A percentile compares a stretch with the other conserved stretches of the same genome.
Conservation (phyloP, 169 alveolate species). For the Babesia gibsoni region DNA sequence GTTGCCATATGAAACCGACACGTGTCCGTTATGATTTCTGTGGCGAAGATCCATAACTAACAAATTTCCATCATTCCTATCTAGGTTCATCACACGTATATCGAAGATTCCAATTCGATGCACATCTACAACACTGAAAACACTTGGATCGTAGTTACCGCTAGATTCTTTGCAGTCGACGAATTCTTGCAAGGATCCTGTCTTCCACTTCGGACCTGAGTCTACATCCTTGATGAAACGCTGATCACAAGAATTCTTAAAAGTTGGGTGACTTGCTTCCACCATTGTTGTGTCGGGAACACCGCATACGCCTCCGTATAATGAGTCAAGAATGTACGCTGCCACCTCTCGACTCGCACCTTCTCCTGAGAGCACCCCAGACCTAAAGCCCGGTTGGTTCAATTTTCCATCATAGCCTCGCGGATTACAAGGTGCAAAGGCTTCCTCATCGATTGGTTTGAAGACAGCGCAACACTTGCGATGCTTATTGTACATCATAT, state of each 20-base stretch:
- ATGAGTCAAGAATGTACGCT: constrained; percentile 92
- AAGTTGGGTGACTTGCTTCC: constrained; percentile 92
- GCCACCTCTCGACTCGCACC: constrained; percentile 98
- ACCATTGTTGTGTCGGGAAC: constrained; percentile 97
- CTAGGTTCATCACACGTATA: constrained; percentile 94
- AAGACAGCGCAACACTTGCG: constrained; percentile 91
- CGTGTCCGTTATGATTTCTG: constrained; percentile 50
- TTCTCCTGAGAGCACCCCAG: constrained; percentile 96
- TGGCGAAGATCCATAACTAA: constrained; percentile 81
- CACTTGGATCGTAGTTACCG: constrained; percentile 90
- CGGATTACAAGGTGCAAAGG: constrained; percentile 97
- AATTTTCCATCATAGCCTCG: constrained; percentile 93
- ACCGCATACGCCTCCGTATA: constrained; percentile 82
- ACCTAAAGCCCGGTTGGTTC: constrained; percentile 91
- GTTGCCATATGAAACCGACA: constrained; percentile 5
- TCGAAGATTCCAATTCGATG: constrained; percentile 95
- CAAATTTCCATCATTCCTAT: constrained; percentile 97
- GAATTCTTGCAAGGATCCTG: constrained; percentile 87
- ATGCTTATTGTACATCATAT: constrained; percentile 84
- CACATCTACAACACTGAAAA: constrained; percentile 92
- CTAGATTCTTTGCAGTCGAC: constrained; percentile 88
- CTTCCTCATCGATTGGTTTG: constrained; percentile 98
- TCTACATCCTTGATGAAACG: constrained; percentile 53
- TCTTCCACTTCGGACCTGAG: constrained; percentile 78
- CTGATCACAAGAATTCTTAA: constrained; percentile 76